These are phyloP conservation scores for Cynara cardunculus DNA, from an alignment of 129 eudicot genomes.

Conservation along the genomic window DNA sequence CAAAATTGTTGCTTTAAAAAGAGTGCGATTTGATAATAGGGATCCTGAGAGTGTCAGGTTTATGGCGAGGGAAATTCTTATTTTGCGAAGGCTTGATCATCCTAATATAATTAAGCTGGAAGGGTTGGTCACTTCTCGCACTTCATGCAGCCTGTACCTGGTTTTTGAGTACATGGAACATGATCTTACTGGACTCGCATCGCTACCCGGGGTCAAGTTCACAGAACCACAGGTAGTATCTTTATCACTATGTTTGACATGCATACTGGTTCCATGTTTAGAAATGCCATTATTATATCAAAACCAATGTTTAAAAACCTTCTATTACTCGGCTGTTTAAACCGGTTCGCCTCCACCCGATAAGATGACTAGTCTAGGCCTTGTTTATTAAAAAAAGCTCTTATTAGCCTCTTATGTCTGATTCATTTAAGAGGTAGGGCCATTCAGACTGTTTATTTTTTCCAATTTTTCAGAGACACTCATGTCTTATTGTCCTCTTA, in stretches of 20 bases:
- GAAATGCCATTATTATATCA: neutral
- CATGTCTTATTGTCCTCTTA: too few relatives aligned
- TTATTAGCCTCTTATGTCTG: too few relatives aligned
- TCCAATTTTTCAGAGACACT: too few relatives aligned
- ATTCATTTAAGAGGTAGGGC: too few relatives aligned
- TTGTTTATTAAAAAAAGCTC: too few relatives aligned
- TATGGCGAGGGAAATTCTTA: conserved; percentile 44
- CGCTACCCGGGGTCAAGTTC: conserved; percentile 31
- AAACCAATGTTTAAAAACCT: neutral
- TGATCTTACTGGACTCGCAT: conserved; percentile 42
- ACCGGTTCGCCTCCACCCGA: neutral
- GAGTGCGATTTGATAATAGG: conserved; percentile 68
- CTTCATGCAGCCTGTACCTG: conserved; percentile 34
- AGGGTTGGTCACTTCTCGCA: conserved; percentile 41
- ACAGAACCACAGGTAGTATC: conserved; percentile 34
- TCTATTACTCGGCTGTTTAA: neutral
- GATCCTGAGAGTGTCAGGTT: conserved; percentile 45
- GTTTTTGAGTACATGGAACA: conserved; percentile 58
- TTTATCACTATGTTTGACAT: neutral
- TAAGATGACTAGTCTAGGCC: neutral
- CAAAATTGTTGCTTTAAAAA: conserved; percentile 59
- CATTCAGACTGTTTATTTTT: too few relatives aligned
- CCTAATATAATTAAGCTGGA: conserved; percentile 49
- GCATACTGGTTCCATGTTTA: neutral
- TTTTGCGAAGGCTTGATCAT: conserved; percentile 43